phyloP scores from a whole-genome alignment of 352 stramenopile species.

The Globisporangium viniferum region DNA sequence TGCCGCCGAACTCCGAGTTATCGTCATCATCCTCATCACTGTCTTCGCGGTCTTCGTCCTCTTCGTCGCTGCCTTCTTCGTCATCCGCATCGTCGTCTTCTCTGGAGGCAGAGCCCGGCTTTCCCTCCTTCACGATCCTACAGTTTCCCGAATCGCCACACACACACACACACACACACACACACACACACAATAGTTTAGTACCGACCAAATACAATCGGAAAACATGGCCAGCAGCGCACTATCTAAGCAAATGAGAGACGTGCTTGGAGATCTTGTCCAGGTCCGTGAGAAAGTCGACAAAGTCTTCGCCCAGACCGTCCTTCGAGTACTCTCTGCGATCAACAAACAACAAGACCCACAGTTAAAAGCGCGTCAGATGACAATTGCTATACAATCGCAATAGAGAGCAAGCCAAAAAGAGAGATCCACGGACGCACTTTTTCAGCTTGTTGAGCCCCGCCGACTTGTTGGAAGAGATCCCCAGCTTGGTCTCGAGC shows the following conservation, averaged over 20 bases:
- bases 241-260: background rate
- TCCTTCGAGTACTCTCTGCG: constrained; percentile 75
- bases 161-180: background rate
- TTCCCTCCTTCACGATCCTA: constrained; percentile 62
- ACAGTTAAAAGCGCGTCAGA: background rate
- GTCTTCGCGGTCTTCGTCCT: constrained; percentile 12
- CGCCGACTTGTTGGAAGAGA: constrained; percentile 41
- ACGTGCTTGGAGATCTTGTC: constrained; percentile 73
- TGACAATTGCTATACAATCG: background rate
- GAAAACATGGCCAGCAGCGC: background rate
- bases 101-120: constrained; percentile 16
- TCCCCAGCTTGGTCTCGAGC: constrained; percentile 66
- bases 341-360: background rate
- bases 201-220: too few relatives aligned
- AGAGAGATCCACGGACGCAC: constrained; percentile 19
- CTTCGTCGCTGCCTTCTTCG: constrained; percentile 23
- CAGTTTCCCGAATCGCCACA: background rate
- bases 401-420: background rate
- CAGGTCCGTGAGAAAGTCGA: constrained; percentile 66
- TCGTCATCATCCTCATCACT: constrained; percentile 16
- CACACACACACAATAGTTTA: background rate
- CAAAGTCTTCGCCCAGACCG: constrained; percentile 78
- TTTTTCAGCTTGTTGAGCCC: constrained; percentile 68
- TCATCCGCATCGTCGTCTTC: constrained; percentile 28
- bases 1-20: constrained; percentile 19